Conservation (phyloP, 768 basidiomycete genomes). For the Lactarius sp. region DNA sequence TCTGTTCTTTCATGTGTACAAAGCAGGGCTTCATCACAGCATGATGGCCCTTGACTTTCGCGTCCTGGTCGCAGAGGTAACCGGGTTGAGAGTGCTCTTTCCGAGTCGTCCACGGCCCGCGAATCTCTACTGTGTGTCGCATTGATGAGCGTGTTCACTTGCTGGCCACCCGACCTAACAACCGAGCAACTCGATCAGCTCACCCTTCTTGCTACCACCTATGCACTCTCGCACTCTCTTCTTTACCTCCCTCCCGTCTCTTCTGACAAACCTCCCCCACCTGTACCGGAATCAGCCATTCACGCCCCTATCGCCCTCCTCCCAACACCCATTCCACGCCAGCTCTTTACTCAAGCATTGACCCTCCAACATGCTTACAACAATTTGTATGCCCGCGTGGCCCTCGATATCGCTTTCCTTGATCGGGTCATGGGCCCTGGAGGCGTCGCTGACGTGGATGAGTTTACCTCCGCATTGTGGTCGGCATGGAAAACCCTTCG, state of each 20-base stretch:
- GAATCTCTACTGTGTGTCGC: too few relatives aligned
- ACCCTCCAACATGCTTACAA: constrained; percentile 77
- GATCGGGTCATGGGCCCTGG: constrained; percentile 81
- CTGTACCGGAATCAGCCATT: constrained; percentile 65
- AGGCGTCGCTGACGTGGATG: constrained; percentile 75
- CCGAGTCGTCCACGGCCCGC: too few relatives aligned
- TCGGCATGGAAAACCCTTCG: constrained; percentile 74
- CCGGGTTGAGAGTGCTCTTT: too few relatives aligned
- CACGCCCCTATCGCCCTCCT: constrained; percentile 88
- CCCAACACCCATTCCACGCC: constrained; percentile 80
- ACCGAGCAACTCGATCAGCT: constrained; percentile 55
- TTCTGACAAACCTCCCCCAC: constrained; percentile 37
- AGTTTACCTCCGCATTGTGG: constrained; percentile 85
- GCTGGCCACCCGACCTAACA: constrained; percentile 73
- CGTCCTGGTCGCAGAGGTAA: too few relatives aligned
- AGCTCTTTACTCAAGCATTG: constrained; percentile 60
- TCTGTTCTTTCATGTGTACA: too few relatives aligned
- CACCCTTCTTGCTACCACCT: constrained; percentile 65
- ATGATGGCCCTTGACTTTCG: too few relatives aligned
- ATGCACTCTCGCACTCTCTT: constrained; percentile 80
- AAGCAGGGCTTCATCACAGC: too few relatives aligned
- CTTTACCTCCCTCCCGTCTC: constrained; percentile 64
- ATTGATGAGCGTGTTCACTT: neutral
- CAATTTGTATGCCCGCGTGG: constrained; percentile 76
- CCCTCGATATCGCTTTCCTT: constrained; percentile 73